These are phyloP conservation scores for Centaurea solstitialis DNA, from an alignment of 129 eudicot species.

Conservation along the genomic window DNA sequence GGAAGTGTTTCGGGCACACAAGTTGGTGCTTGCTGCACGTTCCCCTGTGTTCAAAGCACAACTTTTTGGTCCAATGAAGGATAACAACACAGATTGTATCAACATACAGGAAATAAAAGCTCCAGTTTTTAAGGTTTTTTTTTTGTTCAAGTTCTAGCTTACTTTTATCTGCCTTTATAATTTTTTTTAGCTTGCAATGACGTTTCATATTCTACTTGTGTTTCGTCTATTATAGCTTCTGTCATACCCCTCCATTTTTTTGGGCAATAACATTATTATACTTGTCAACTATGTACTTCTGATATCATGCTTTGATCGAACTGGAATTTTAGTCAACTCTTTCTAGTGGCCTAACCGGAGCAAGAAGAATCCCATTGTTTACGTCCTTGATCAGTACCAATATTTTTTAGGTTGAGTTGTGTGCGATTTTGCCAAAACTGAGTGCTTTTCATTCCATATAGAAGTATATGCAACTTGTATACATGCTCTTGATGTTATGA, in stretches of 20 bases:
- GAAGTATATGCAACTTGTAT: neutral
- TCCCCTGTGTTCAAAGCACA: slow-evolving; percentile 71
- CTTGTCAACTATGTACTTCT: neutral
- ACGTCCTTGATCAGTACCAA: neutral
- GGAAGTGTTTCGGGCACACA: slow-evolving; percentile 60
- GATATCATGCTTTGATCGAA: neutral
- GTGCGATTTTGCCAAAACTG: neutral
- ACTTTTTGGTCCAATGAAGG: slow-evolving; percentile 70
- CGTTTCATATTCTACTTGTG: neutral
- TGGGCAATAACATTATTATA: neutral
- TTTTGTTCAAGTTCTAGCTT: neutral
- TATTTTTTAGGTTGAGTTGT: neutral
- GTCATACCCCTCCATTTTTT: neutral
- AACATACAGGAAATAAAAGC: slow-evolving; percentile 51
- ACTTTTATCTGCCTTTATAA: neutral
- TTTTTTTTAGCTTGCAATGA: neutral
- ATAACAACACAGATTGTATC: slow-evolving; percentile 31
- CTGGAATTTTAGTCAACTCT: neutral
- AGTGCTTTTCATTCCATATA: neutral
- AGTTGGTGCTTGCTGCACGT: slow-evolving; percentile 68
- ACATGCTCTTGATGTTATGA: neutral
- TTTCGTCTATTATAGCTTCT: neutral
- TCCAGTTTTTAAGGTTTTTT: slow-evolving; percentile 55
- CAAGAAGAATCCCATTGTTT: neutral
- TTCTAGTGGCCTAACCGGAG: neutral